Base-by-base conservation (phyloP, 164 flowering plant species). In the Houttuynia cordata region DNA sequence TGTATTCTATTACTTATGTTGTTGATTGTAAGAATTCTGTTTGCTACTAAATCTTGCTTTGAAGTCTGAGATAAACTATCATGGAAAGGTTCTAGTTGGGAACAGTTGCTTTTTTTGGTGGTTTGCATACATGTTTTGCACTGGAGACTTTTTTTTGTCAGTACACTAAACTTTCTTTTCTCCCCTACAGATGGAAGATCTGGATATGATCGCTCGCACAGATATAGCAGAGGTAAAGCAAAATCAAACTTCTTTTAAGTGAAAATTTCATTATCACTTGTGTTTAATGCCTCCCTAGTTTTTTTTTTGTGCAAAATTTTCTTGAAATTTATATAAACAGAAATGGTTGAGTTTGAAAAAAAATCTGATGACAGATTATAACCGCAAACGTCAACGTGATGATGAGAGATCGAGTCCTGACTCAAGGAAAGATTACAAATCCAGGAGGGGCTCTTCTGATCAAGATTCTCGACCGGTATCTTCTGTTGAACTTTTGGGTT, bases 381-480 rank as follows among this genome's bases (percentile, higher is more conserved):
- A 73, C 47, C 82, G 94, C 51, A 93, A 93, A 71, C 68, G 97
- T 53, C 57, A 82, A 57, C 70, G 97, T 52, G 98, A 93, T 13
- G 96, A 89, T 76, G 98, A 92, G 42, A 85, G 83, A 42, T 79
- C 70, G 51, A 74, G 76, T 34, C 76, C 79, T 62, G 94, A 81
- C 51, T 72, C 84, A 8, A 87, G 79, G 71, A 84, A 88, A 76
- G 94, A 82, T 50, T 57, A 73, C 54, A 91, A 83, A 19, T 74
- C 84, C 8, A 68, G 83, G 41, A 78, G 82, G 74, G 75, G 73
- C 57, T 73, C 86, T 56, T 74, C 86, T 56, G 91, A 87, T 70
- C 84, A 66, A 55, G 97, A 89, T 21, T 75, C 96, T 24, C 77
- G 98, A 80, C 96, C 87, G 71, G 98, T 93, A 83, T 69, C 10